A percentile compares a stretch with the other conserved stretches of the same genome.
Evolutionary conservation across 2,329 filamentous ascomycete species (phyloP).

Genomic region (Exophiala calicioides): DNA sequence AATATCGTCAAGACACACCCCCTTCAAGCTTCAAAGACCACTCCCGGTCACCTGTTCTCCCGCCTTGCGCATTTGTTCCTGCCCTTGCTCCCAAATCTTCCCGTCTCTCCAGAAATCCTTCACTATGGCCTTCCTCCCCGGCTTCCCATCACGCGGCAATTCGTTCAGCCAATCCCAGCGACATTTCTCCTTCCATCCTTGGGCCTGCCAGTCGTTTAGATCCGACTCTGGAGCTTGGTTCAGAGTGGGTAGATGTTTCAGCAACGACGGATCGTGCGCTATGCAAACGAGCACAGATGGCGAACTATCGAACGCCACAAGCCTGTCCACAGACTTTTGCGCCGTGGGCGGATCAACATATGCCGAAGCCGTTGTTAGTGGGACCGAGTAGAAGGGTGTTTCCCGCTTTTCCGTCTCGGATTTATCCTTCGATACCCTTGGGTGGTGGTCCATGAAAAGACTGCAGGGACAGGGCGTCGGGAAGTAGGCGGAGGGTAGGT

Average conservation of each 20-base stretch:
- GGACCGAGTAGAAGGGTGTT: constrained; percentile 32
- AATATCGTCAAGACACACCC: too few species aligned
- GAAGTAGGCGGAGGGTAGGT: constrained; percentile 10
- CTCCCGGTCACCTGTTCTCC: background rate
- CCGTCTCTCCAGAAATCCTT: constrained; percentile 22
- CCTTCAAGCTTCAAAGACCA: too few species aligned
- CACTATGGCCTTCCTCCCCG: constrained; percentile 13
- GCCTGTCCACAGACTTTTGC: constrained; percentile 30
- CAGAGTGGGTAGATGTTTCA: constrained; percentile 31
- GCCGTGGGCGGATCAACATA: constrained; percentile 31
- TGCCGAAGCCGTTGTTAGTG: constrained; percentile 10
- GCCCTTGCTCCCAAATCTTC: constrained; percentile 14
- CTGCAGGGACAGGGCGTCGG: constrained; percentile 31
- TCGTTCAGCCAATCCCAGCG: constrained; percentile 23
- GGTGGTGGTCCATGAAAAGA: constrained; percentile 31
- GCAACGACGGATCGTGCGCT: constrained; percentile 34
- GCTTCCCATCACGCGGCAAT: constrained; percentile 12
- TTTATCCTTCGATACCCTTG: constrained; percentile 11
- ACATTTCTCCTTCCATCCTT: constrained; percentile 30
- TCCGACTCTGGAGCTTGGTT: constrained; percentile 25
- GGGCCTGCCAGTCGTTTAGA: constrained; percentile 32
- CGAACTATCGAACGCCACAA: constrained; percentile 33
- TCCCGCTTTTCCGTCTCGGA: constrained; percentile 20
- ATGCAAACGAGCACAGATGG: constrained; percentile 33
- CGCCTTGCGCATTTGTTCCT: background rate